phyloP scores from a whole-genome alignment of 148 eudicot species.

The Chenopodium berlandieri region DNA sequence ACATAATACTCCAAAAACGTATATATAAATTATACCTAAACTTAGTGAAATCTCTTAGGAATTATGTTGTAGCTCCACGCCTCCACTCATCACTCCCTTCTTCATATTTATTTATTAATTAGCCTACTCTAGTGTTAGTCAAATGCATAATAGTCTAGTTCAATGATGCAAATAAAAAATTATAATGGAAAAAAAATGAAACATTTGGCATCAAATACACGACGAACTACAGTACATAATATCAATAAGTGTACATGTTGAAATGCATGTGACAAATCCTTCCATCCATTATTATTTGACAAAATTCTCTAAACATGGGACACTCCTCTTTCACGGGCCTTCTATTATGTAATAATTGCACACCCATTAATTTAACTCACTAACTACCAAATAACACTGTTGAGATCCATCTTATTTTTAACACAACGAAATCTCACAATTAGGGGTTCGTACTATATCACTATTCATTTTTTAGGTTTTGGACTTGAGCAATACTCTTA shows the following conservation, averaged over 20 bases:
- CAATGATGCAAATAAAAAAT: background rate
- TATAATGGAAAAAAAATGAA: background rate
- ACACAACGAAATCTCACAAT: background rate
- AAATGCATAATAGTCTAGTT: no score
- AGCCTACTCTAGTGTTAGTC: background rate
- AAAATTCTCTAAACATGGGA: constrained; percentile 12
- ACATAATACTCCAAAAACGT: no score
- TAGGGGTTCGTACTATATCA: background rate
- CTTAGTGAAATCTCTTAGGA: background rate
- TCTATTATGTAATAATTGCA: background rate
- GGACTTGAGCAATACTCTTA: no score
- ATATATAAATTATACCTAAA: background rate
- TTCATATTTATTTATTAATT: no score
- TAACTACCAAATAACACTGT: background rate
- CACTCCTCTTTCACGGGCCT: constrained; percentile 31
- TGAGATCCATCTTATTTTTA: background rate
- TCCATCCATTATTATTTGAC: constrained; percentile 13
- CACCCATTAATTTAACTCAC: background rate
- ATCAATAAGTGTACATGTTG: constrained; percentile 1
- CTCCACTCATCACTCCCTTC: background rate
- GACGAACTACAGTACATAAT: background rate
- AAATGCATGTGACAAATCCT: constrained; percentile 20
- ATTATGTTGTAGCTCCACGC: no score
- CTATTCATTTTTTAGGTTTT: no score
- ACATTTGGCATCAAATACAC: constrained; percentile 12